A percentile compares a stretch with the other conserved stretches of the same genome.
phyloP scores from a whole-genome alignment of 2,329 filamentous ascomycete species.

The Epichloe elymi region DNA sequence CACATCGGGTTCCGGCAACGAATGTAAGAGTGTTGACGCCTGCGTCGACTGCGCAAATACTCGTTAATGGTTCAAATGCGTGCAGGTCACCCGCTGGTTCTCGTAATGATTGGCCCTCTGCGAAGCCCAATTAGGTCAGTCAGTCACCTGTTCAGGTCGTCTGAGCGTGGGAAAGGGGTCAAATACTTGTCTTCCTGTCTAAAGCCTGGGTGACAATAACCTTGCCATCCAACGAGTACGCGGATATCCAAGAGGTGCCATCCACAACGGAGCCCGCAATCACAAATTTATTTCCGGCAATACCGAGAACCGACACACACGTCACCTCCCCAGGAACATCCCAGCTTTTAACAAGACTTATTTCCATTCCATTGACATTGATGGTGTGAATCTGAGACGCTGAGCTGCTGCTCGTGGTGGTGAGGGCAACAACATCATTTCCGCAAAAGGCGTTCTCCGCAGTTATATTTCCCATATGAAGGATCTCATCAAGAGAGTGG shows the following conservation, averaged over 20 bases:
- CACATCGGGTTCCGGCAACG: slow-evolving; percentile 37
- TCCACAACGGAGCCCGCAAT: slow-evolving; percentile 22
- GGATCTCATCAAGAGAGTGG: slow-evolving; percentile 14
- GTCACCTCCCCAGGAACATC: slow-evolving; percentile 34
- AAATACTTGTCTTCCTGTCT: slow-evolving; percentile 2
- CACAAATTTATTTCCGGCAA: slow-evolving; percentile 15
- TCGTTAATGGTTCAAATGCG: slow-evolving; percentile 30
- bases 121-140: not conserved
- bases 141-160: not conserved
- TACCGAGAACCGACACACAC: slow-evolving; percentile 26
- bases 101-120: not conserved
- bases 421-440: slow-evolving; percentile 27
- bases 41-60: slow-evolving; percentile 24
- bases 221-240: slow-evolving; percentile 16
- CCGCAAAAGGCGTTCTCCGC: slow-evolving; percentile 31
- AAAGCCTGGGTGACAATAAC: slow-evolving; percentile 8
- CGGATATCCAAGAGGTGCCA: slow-evolving; percentile 20
- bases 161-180: not conserved
- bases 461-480: slow-evolving; percentile 13
- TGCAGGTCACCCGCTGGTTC: not conserved
- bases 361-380: slow-evolving; percentile 18
- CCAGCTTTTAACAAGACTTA: slow-evolving; percentile 19
- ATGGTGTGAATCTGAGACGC: slow-evolving; percentile 27
- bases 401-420: slow-evolving; percentile 24
- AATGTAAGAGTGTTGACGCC: slow-evolving; percentile 18